Base-by-base conservation (phyloP, 2,329 filamentous ascomycete species). In the Fusarium zealandicum region DNA sequence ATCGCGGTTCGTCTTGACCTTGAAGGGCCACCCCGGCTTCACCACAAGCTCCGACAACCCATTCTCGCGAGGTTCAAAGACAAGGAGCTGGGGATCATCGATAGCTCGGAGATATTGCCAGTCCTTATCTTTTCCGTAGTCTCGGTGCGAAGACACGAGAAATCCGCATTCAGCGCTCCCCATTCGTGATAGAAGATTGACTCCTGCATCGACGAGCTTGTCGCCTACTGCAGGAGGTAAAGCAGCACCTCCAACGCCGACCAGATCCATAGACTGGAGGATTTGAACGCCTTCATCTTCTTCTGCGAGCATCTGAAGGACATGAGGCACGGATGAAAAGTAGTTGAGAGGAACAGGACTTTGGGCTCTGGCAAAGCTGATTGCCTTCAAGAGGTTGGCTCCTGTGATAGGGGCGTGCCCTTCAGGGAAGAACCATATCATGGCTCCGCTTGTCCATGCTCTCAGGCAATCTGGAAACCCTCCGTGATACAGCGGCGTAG, bases 81-180 rank as follows among this genome's bases (percentile, higher is more conserved):
- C 47, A 17, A 83, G 58, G 46, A 73, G 59, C 0, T 68, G 43
- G 2, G 69, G 36, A 14, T 70, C 64, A 2, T 59, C 49, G 1
- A 71, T 65, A 2, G 75, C 70, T 9, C 85, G 77, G 1, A 89
- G 74, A 55, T 82, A 87, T 55, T 87, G 79, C 85, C 85, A 89
- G 2, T 81, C 80, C n/a, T 71, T 76, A 51, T 89, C 85, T 0
- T 57, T 67, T 0, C 49, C 53, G 51, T 82, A 88, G 18, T 84
- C 72, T 17, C 85, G 78, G 65, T 84, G 78, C 0, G 86, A 89
- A 4, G 82, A 86, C 65, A 89, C 76, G 12, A 89, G 68, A 54
- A 89, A 89, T 0, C 86, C 85, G 50, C 85, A 88, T 65, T 89
- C 86, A 8, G 84, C 82, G 62, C 84, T 88, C 2, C 86, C 86